Percentiles rank a stretch among this genome's conserved stretches.
Conservation (phyloP, 2,329 filamentous ascomycete genomes). For the Pseudocercospora cruenta region DNA sequence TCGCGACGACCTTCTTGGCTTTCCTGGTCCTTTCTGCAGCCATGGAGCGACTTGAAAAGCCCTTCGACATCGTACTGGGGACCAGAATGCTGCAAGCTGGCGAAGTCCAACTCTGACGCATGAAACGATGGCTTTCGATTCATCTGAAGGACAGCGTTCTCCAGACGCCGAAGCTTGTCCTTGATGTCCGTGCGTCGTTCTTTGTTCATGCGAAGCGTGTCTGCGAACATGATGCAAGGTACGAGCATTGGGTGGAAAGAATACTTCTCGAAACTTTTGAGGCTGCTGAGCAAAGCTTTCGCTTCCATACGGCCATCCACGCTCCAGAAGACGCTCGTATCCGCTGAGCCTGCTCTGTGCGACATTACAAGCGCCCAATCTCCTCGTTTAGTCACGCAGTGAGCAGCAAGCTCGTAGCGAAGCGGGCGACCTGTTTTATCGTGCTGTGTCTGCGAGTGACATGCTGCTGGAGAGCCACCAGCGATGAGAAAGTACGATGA, state of each 20-base stretch:
- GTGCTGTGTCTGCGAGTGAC: slow-evolving; percentile 8
- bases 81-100: not conserved
- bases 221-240: slow-evolving; percentile 28
- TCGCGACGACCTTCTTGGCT: slow-evolving; percentile 27
- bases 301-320: slow-evolving; percentile 18
- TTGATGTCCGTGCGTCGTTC: slow-evolving; percentile 23
- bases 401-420: slow-evolving; percentile 19
- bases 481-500: slow-evolving; percentile 26
- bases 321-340: slow-evolving; percentile 25
- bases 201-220: slow-evolving; percentile 14
- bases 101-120: not conserved
- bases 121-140: slow-evolving; percentile 8
- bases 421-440: not conserved
- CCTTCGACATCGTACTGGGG: not conserved
- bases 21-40: slow-evolving; percentile 23
- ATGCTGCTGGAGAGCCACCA: slow-evolving; percentile 15
- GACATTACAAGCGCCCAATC: slow-evolving; percentile 29
- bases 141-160: slow-evolving; percentile 15
- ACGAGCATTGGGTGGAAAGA: slow-evolving; percentile 28
- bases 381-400: slow-evolving; percentile 26
- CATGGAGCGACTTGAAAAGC: slow-evolving; percentile 20
- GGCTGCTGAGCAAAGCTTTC: slow-evolving; percentile 8
- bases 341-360: slow-evolving; percentile 11
- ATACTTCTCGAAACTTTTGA: slow-evolving; percentile 13
- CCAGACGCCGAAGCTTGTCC: slow-evolving; percentile 16